Conservation (phyloP, 176 grass and related monocot species). For the Calamus simplicifolius region DNA sequence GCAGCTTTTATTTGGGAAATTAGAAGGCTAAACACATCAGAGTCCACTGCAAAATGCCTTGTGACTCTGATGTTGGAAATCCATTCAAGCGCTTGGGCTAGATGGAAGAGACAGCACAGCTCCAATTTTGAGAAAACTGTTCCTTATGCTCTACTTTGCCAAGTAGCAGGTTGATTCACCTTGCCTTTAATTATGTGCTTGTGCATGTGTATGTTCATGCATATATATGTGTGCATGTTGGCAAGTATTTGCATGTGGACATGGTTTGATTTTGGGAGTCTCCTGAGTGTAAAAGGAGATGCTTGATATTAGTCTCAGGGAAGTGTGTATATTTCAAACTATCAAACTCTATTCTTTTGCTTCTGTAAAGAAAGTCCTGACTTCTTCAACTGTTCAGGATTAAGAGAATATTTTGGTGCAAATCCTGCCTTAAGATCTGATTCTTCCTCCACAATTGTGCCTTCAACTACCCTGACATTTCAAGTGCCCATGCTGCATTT, state of each 20-base stretch:
- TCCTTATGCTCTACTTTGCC: slow-evolving; percentile 78
- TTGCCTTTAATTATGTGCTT: not conserved
- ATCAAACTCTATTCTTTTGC: no score
- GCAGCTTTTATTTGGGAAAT: slow-evolving; percentile 96
- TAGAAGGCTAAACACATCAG: slow-evolving; percentile 37
- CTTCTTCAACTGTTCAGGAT: slow-evolving; percentile 35
- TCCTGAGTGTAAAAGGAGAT: no score
- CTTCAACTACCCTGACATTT: slow-evolving; percentile 39
- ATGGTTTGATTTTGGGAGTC: no score
- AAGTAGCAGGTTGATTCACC: slow-evolving; percentile 67
- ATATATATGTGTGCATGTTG: no score
- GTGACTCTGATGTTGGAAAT: slow-evolving; percentile 87
- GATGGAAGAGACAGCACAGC: slow-evolving; percentile 53
- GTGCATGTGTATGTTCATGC: no score
- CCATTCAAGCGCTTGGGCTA: slow-evolving; percentile 50
- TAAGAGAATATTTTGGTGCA: slow-evolving; percentile 86
- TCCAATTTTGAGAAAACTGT: slow-evolving; percentile 78
- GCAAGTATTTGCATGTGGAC: no score
- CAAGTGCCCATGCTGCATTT: slow-evolving; percentile 41
- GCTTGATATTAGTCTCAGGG: no score
- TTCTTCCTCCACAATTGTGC: slow-evolving; percentile 44
- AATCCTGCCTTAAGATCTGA: slow-evolving; percentile 65
- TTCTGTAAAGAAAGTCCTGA: not conserved
- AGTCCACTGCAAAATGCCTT: slow-evolving; percentile 48
- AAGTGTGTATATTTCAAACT: no score